phyloP scores from a whole-genome alignment of 2,329 filamentous ascomycete genomes.

The Ophiostoma fasciatum region DNA sequence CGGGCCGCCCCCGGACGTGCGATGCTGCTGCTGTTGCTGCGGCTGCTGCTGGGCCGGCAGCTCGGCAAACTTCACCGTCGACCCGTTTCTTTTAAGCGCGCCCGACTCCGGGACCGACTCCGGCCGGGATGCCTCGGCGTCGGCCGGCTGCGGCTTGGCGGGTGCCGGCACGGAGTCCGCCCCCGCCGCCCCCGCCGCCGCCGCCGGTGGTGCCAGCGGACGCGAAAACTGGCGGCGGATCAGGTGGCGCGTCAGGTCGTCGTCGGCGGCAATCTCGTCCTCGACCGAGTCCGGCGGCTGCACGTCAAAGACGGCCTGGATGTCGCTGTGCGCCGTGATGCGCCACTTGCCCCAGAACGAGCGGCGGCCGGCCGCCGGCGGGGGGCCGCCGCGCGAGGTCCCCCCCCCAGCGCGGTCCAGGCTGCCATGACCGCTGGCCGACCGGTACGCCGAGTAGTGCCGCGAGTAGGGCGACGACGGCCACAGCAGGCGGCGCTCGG shows the following conservation, averaged over 20 bases:
- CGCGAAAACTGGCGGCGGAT: constrained; percentile 42
- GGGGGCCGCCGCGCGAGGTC: constrained; percentile 2
- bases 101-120: neutral
- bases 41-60: neutral
- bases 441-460: constrained; percentile 7
- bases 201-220: constrained; percentile 23
- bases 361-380: constrained; percentile 4
- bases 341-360: constrained; percentile 54
- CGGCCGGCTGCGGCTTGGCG: no score
- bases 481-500: constrained; percentile 60
- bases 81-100: neutral
- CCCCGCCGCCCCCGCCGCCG: neutral
- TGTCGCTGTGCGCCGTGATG: constrained; percentile 56
- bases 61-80: constrained; percentile 9
- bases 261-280: constrained; percentile 42
- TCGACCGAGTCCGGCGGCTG: constrained; percentile 48
- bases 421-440: neutral
- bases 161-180: no score
- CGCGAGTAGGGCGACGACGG: constrained; percentile 17
- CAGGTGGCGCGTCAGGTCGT: constrained; percentile 41
- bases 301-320: constrained; percentile 58
- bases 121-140: no score
- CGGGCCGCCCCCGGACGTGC: no score
- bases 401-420: neutral
- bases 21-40: neutral